Conservation (phyloP, 2,329 filamentous ascomycete species). For the Fusarium heterosporum region DNA sequence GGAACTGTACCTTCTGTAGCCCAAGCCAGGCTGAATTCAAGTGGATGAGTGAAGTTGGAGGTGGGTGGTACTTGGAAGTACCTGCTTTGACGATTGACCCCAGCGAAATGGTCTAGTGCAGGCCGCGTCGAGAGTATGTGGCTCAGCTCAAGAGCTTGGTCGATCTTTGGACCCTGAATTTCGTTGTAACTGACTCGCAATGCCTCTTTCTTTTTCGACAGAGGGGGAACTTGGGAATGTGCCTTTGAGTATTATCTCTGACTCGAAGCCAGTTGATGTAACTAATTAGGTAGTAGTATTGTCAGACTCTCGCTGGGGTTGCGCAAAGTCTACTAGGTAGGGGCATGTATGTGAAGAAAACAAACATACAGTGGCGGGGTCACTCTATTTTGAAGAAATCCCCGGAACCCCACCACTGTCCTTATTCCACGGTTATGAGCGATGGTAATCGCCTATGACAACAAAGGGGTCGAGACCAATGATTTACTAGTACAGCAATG, state of each 20-base stretch:
- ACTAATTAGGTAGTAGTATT: background rate
- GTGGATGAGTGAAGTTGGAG: constrained; percentile 31
- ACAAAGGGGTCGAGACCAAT: background rate
- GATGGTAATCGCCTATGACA: constrained; percentile 1
- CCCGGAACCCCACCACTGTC: constrained; percentile 31
- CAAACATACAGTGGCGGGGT: constrained; percentile 42
- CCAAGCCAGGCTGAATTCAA: constrained; percentile 5
- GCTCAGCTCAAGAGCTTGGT: constrained; percentile 41
- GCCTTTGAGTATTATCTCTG: background rate
- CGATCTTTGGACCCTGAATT: constrained; percentile 20
- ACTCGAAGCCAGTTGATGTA: background rate
- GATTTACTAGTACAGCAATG: background rate
- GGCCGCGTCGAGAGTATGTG: constrained; percentile 45
- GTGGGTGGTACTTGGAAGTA: constrained; percentile 25
- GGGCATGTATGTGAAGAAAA: constrained; percentile 28
- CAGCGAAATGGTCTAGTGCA: constrained; percentile 14
- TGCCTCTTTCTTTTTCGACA: background rate
- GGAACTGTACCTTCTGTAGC: constrained; percentile 23
- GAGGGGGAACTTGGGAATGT: background rate
- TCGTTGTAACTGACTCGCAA: background rate
- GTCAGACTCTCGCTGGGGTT: constrained; percentile 1
- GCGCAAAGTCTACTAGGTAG: constrained; percentile 14
- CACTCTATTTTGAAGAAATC: constrained; percentile 26
- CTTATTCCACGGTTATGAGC: constrained; percentile 6
- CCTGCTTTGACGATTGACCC: constrained; percentile 10